Conservation (phyloP, 148 eudicot genomes). For the Fagopyrum homotropicum region DNA sequence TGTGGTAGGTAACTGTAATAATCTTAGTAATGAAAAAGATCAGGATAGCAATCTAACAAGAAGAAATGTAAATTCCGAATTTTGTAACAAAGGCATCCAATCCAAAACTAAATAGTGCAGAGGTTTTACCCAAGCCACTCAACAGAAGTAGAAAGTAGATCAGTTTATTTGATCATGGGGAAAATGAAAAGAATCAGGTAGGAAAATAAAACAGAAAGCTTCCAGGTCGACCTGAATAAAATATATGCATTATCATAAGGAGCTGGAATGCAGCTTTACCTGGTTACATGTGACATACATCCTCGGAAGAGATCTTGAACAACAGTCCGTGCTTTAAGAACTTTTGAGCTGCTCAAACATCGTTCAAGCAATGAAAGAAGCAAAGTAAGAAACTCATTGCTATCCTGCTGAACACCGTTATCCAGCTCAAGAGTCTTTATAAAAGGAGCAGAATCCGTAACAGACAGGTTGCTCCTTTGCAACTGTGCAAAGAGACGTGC, state of each 20-base stretch:
- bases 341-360: conserved; percentile 63
- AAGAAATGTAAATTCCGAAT: neutral
- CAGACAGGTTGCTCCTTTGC: conserved; percentile 78
- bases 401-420: conserved; percentile 95
- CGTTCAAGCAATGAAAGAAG: conserved; percentile 87
- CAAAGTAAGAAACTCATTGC: conserved; percentile 93
- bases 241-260: neutral
- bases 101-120: neutral
- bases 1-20: neutral
- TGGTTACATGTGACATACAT: conserved; percentile 88
- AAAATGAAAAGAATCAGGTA: neutral
- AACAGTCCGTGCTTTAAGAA: conserved; percentile 57
- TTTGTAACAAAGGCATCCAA: neutral
- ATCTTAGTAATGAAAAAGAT: neutral
- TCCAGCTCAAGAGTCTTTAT: conserved; percentile 89
- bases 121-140: neutral
- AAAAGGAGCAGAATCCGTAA: conserved; percentile 91
- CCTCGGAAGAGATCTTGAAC: conserved; percentile 95
- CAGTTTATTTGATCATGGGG: neutral
- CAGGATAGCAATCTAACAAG: neutral
- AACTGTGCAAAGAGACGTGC: conserved; percentile 88
- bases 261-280: conserved; percentile 33
- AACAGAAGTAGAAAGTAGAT: neutral
- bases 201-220: neutral
- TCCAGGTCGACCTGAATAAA: neutral